Base-by-base conservation (phyloP, 768 basidiomycete species). In the Holtermanniella nyarrowii region DNA sequence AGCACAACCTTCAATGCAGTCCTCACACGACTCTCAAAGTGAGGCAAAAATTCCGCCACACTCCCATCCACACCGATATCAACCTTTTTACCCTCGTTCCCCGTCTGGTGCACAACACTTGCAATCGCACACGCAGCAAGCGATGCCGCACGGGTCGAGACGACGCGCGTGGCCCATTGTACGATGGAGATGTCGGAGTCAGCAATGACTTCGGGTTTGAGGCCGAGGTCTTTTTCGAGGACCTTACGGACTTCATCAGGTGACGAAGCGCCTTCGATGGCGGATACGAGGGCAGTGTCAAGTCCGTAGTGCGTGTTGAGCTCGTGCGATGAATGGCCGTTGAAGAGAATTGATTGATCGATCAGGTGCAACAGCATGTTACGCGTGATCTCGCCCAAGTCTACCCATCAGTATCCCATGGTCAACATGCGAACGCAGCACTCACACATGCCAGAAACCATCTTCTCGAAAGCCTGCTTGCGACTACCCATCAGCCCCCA, bases 391-490 rank as follows among this genome's bases (percentile, higher is more conserved):
- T 99, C 95, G 51, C 95, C 95, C 39, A 97, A 80, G 71, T 99
- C 73, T 74, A 56, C 21, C 3, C 10, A 53, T 51, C 47, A 50
- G 42, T 41, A 14, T 16, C 16, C 37, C 11, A 4, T 26, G 22
- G 20, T 26, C 23, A 42, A 51, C 20, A 37, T 3, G n/a, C 23
- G 23, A 26, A 16, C 21, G 22, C 3, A 5, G 1, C 22, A 63
- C 66, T 53, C 48, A 70, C 69, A 99, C 93, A 99, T 96, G 51
- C 95, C 95, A 1, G 89, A 95, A 60, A 99, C 85, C 74, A 95
- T 88, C 76, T 97, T 99, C 73, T 99, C 95, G 68, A 89, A 97
- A 1, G 86, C 86, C 69, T 97, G 95, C 68, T 79, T 84, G 27
- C 79, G 77, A 22, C 73, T 74, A 49, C 3, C 26, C 7, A n/a